A percentile compares a stretch with the other conserved stretches of the same genome.
Evolutionary conservation across 495 filamentous ascomycete species (phyloP).

Genomic region (Penicillium paxilli): DNA sequence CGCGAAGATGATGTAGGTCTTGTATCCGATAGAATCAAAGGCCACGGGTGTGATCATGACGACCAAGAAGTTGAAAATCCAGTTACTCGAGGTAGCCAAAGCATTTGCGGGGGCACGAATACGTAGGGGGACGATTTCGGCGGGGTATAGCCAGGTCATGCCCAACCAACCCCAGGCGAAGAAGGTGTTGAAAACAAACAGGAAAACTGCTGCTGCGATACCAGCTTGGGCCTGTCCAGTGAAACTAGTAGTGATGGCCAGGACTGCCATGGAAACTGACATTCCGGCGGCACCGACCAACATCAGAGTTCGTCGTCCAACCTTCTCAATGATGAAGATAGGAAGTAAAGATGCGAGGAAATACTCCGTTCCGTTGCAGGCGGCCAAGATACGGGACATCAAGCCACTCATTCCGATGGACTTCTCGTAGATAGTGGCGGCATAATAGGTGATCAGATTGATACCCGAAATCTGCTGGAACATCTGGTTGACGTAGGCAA

Average conservation of each 20-base stretch:
- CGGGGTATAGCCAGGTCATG: conserved; percentile 76
- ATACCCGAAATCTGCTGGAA: conserved; percentile 78
- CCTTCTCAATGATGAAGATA: conserved; percentile 67
- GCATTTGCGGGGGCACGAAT: conserved; percentile 76
- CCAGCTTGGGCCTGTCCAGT: conserved; percentile 33
- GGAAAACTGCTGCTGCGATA: conserved; percentile 57
- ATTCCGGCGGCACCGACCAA: conserved; percentile 70
- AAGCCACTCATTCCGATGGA: conserved; percentile 57
- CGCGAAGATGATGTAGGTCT: conserved; percentile 79
- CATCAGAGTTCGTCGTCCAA: conserved; percentile 70
- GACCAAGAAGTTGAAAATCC: conserved; percentile 56
- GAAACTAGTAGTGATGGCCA: conserved; percentile 52
- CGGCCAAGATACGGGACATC: conserved; percentile 66
- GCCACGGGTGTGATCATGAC: conserved; percentile 73
- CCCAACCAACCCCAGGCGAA: conserved; percentile 77
- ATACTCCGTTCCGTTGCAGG: conserved; percentile 72
- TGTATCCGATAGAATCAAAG: conserved; percentile 65
- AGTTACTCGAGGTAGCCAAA: conserved; percentile 58
- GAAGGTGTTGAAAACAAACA: conserved; percentile 77
- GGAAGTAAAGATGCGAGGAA: conserved; percentile 71
- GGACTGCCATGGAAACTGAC: conserved; percentile 65
- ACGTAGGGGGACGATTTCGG: conserved; percentile 70
- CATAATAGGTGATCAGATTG: conserved; percentile 74
- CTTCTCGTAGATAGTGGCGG: conserved; percentile 62
- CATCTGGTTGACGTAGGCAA: conserved; percentile 75